Evolutionary conservation across 805 yeast genomes (phyloP).

Genomic region (Brettanomyces bruxellensis): DNA sequence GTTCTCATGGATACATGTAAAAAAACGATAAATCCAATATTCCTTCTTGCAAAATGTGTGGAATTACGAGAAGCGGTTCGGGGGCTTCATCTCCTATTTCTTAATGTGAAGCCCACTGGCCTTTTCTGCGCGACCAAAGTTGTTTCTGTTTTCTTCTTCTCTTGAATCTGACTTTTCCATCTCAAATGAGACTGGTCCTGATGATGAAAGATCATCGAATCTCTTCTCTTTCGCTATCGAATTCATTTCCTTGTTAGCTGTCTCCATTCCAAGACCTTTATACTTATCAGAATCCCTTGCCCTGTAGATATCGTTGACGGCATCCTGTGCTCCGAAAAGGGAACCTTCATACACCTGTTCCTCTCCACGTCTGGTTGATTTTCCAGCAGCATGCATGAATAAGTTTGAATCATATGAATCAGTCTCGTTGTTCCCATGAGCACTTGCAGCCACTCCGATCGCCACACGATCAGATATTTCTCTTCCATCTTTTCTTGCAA

Average conservation of each 20-base stretch:
- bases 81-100: not conserved
- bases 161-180: constrained; percentile 7
- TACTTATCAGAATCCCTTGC: constrained; percentile 18
- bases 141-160: not conserved
- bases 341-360: constrained; percentile 54
- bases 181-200: constrained; percentile 21
- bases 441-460: constrained; percentile 30
- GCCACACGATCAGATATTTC: constrained; percentile 51
- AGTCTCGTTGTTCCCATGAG: constrained; percentile 3
- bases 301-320: constrained; percentile 40
- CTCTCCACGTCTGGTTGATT: constrained; percentile 29
- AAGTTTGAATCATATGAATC: constrained; percentile 48
- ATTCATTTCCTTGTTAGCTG: constrained; percentile 9
- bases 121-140: too few species aligned
- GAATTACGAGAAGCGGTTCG: not conserved
- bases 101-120: constrained; percentile 1
- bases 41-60: not conserved
- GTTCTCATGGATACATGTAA: too few species aligned
- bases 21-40: too few species aligned
- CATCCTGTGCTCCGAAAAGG: constrained; percentile 44
- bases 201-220: not conserved
- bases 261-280: constrained; percentile 11
- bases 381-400: constrained; percentile 34
- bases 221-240: constrained; percentile 13
- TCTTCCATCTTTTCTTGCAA: constrained; percentile 38